Conservation (phyloP, 2,329 filamentous ascomycete genomes). For the Akanthomyces dipterigenus region DNA sequence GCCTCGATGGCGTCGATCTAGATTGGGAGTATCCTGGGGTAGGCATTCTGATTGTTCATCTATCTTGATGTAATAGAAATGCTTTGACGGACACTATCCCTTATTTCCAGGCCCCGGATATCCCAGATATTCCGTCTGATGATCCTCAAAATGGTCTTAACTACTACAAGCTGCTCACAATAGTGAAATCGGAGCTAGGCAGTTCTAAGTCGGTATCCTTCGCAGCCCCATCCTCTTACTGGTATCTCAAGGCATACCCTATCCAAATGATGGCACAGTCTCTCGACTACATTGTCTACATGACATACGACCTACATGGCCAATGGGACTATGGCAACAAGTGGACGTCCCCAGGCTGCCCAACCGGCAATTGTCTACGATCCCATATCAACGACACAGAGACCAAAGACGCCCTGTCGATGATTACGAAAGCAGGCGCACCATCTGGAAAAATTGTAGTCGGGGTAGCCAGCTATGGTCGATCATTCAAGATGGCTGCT, state of each 20-base stretch:
- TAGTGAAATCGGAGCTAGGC: background rate
- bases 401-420: conserved; percentile 25
- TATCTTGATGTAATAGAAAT: no score
- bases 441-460: conserved; percentile 24
- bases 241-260: conserved; percentile 31
- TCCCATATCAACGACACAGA: conserved; percentile 31
- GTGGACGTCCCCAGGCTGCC: conserved; percentile 20
- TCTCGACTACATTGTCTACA: conserved; percentile 28
- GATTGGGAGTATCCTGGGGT: conserved; percentile 41
- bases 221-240: conserved; percentile 13
- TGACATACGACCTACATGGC: conserved; percentile 28
- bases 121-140: background rate
- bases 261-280: conserved; percentile 23
- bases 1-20: conserved; percentile 37
- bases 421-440: conserved; percentile 28
- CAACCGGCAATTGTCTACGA: conserved; percentile 27
- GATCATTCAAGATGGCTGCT: conserved; percentile 24
- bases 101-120: background rate
- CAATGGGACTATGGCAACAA: conserved; percentile 26
- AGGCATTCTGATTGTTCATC: no score
- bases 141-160: background rate
- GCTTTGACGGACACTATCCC: no score
- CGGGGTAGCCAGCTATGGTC: conserved; percentile 25
- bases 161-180: background rate
- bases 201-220: background rate